Evolutionary conservation across 768 basidiomycete species (phyloP), one percentile per base, ranked within the genome.

Genomic region (Kwoniella bestiolae): DNA sequence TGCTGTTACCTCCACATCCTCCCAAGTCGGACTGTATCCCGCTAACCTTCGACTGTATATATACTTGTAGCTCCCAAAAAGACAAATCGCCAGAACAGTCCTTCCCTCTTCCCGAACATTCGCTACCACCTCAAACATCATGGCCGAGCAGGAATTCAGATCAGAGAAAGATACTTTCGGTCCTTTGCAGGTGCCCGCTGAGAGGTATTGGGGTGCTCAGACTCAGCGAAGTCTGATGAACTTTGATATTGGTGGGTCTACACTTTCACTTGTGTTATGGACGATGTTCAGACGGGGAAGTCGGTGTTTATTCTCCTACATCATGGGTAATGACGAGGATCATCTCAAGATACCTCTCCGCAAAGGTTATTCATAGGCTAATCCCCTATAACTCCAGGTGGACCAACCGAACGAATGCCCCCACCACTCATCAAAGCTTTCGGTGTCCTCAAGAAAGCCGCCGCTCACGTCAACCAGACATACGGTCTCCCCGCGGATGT

Each of bases 171-270:
- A 98, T 81, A 97, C 96, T 2, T 98, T 99, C 80, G 96, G 96
- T 34, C 91, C 94, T 66, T 87, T 99, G 44, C 86, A 90, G 72
- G 96, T 99, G 26, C 90, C 91, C 26, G 86, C 86, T 16, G 88
- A 91, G 65, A 87, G 89, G 63, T 97, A 98, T 83, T 99, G 94
- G 93, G 96, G 96, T 65, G 94, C 94, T 18, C 96, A 98, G 82
- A 99, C 96, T 14, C 95, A 98, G 79, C 86, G 96, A 91, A 90
- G 93, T 21, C 84, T 98, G 67, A 91, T 94, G 82, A 99, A 99
- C 82, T 99, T 99, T 73, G 94, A 99, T 79, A 99, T 99, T 72
- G 96, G 96, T 78, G 55, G 66, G 77, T 71, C 21, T 16, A 12
- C 32, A 16, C 32, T 9, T 26, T 59, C 38, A 5, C 18, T 14